phyloP scores from a whole-genome alignment of 805 yeast species.

The Priceomyces fermenticarens region DNA sequence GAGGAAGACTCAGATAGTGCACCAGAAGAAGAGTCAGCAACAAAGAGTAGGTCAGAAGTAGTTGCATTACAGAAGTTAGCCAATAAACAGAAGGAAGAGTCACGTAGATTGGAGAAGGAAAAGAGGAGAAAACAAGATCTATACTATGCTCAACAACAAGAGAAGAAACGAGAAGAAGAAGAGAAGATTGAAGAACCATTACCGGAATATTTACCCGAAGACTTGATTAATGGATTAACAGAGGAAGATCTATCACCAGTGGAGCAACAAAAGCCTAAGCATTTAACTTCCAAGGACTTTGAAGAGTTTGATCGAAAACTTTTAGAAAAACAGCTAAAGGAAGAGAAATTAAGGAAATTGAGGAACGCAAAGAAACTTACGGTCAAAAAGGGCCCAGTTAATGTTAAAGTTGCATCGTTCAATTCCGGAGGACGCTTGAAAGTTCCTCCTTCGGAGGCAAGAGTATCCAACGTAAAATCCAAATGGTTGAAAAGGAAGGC shows the following conservation, averaged over 20 bases:
- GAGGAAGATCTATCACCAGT: slow-evolving; percentile 8
- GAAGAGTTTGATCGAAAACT: slow-evolving; percentile 25
- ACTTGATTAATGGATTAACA: slow-evolving; percentile 25
- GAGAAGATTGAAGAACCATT: slow-evolving; percentile 19
- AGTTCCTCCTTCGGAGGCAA: slow-evolving; percentile 37
- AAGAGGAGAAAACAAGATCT: slow-evolving; percentile 33
- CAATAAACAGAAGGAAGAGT: slow-evolving; percentile 19
- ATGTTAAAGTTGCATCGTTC: slow-evolving; percentile 31
- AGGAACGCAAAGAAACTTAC: slow-evolving; percentile 18
- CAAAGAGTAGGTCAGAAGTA: slow-evolving; percentile 22
- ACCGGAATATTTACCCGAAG: slow-evolving; percentile 44
- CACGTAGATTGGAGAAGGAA: slow-evolving; percentile 27
- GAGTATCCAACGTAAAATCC: slow-evolving; percentile 27
- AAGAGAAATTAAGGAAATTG: slow-evolving; percentile 30
- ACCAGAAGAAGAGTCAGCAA: slow-evolving; percentile 43
- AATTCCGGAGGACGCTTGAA: slow-evolving; percentile 13
- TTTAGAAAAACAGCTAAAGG: slow-evolving; percentile 27
- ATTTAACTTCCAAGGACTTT: slow-evolving; percentile 29
- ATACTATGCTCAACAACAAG: slow-evolving; percentile 34
- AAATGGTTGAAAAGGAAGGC: slow-evolving; percentile 42
- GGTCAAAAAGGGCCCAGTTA: slow-evolving; percentile 39
- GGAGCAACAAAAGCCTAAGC: slow-evolving; percentile 13
- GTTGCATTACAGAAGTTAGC: slow-evolving; percentile 24
- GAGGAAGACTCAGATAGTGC: slow-evolving; percentile 28
- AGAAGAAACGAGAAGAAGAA: slow-evolving; percentile 20